phyloP scores from a whole-genome alignment of 306 rosid species.

The Acacia melanoxylon region DNA sequence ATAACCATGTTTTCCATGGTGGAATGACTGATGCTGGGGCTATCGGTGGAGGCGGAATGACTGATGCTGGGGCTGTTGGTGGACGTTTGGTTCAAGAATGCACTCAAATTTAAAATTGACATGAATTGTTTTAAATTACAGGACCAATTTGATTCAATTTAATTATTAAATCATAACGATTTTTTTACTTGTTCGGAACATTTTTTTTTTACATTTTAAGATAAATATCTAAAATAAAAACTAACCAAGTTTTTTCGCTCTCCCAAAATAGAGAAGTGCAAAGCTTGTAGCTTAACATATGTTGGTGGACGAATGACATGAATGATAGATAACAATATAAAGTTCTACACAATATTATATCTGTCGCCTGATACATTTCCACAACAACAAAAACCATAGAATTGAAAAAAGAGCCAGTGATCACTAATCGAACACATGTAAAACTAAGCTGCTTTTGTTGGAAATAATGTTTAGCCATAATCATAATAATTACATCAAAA shows the following conservation, averaged over 20 bases:
- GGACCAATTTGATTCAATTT: neutral
- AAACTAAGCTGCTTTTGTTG: constrained; percentile 1
- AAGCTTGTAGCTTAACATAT: neutral
- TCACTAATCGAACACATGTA: neutral
- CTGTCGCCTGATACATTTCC: neutral
- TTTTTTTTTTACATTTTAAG: no score
- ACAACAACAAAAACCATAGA: neutral
- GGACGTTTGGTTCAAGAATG: neutral
- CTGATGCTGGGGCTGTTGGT: neutral
- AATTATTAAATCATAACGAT: no score
- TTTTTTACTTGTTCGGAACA: no score
- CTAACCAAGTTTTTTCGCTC: neutral
- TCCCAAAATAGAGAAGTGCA: no score
- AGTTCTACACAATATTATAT: neutral
- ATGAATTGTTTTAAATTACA: neutral
- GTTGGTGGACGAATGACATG: neutral
- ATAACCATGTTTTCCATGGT: neutral
- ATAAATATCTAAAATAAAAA: neutral
- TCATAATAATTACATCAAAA: constrained; percentile 32
- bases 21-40: neutral
- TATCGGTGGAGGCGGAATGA: neutral
- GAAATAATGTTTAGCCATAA: neutral
- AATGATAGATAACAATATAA: neutral
- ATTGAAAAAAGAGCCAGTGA: constrained; percentile 1
- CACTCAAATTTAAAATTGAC: neutral